Evolutionary conservation across 2,329 filamentous ascomycete genomes (phyloP), one percentile per base, ranked within the genome.

Genomic region (Aspergillus clavatus): DNA sequence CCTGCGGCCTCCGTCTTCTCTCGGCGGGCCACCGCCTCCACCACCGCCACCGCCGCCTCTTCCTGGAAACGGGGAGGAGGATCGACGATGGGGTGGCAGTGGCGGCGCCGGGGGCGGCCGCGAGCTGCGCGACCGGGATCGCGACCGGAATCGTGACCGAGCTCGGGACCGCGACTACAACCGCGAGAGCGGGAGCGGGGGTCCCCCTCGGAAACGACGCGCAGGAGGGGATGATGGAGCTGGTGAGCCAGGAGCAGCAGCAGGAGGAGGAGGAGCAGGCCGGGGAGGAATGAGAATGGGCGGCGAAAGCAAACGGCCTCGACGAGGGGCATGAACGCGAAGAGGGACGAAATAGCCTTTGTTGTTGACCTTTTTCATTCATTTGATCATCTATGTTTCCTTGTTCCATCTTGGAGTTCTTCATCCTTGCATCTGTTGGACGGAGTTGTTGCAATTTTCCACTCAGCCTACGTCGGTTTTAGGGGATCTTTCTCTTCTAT

Each of bases 231-330:
- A 68, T 4, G 62, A 63, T 27, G 58, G 54, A 40, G 58, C 55
- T 31, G 57, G 53, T 23, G 59, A 62, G n/a, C n/a, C n/a, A 12
- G 46, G 57, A 28, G 55, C 55, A 33, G 29, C n/a, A 6, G 31
- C 10, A 11, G 31, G n/a, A 18, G 54, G 48, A 11, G 53, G 55
- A 39, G 51, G 52, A 36, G 51, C 49, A 27, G 57, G 52, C 12
- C 59, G 68, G 26, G 61, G 65, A 29, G 68, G 67, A n/a, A 61
- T 58, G 45, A 57, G 69, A n/a, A 63, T 62, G 51, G 63, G 66
- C 11, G 61, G 61, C 43, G 69, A 72, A 11, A 70, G 55, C 49
- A 72, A 72, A 52, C 65, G 69, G 35, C 59, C 65, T 37, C 66
- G 69, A 45, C 63, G 69, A 41, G 69, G 69, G 39, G 55, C 54